A percentile compares a stretch with the other conserved stretches of the same genome.
phyloP scores from a whole-genome alignment of 345 rosid genomes.

The Ailanthus altissimus region DNA sequence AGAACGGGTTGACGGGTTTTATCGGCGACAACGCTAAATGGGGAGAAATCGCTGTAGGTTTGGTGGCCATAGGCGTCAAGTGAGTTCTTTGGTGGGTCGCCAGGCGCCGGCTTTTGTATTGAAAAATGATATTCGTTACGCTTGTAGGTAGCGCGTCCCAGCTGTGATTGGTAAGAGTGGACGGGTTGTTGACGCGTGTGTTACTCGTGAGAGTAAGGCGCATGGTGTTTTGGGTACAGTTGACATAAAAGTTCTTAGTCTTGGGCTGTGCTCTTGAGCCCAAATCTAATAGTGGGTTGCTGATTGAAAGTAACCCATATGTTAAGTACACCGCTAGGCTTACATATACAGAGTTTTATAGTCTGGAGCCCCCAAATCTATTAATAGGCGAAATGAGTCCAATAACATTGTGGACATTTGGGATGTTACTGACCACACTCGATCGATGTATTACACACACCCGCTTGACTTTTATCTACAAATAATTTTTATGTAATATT shows the following conservation, averaged over 20 bases:
- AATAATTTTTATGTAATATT: too few species aligned
- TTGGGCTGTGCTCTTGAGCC: background rate
- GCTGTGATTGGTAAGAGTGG: background rate
- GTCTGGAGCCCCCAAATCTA: background rate
- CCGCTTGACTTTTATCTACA: background rate
- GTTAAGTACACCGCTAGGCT: too few species aligned
- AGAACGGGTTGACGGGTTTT: constrained; percentile 11
- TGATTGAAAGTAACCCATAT: too few species aligned
- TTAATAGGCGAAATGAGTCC: background rate
- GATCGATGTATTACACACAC: background rate
- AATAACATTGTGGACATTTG: background rate
- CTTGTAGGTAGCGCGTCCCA: background rate
- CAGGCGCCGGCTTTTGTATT: background rate
- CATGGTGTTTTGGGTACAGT: background rate
- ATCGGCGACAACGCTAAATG: constrained; percentile 7
- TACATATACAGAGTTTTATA: too few species aligned
- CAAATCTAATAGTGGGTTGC: background rate
- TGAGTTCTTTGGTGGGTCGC: background rate
- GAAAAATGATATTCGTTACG: background rate
- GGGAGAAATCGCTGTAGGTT: constrained; percentile 21
- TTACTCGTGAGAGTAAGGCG: background rate
- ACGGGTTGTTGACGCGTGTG: background rate
- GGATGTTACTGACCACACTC: background rate
- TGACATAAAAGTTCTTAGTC: background rate
- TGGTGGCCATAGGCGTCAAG: constrained; percentile 40